Evolutionary conservation across 345 rosid species (phyloP).

Genomic region (Firmiana major): DNA sequence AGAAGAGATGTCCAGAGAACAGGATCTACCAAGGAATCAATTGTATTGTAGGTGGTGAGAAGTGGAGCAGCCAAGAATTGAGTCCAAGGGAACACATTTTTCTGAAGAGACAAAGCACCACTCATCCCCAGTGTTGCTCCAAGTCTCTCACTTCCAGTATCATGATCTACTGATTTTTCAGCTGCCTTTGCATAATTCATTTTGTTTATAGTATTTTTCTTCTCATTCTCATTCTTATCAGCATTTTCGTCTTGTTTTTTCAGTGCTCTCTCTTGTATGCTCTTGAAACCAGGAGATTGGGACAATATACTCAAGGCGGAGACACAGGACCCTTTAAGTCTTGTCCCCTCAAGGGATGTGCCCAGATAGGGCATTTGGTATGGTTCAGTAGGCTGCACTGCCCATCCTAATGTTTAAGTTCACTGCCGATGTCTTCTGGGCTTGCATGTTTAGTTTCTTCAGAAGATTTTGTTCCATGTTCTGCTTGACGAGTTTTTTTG

Average conservation of each 20-base stretch:
- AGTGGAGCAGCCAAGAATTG: conserved; percentile 85
- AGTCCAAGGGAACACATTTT: conserved; percentile 67
- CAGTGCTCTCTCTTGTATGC: conserved; percentile 70
- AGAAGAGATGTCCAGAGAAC: conserved; percentile 76
- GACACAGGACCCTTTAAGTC: conserved; percentile 40
- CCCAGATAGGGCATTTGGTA: conserved; percentile 87
- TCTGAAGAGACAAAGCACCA: conserved; percentile 68
- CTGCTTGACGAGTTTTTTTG: conserved; percentile 65
- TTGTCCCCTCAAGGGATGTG: conserved; percentile 39
- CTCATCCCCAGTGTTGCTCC: conserved; percentile 58
- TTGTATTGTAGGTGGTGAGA: conserved; percentile 65
- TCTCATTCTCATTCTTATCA: conserved; percentile 77
- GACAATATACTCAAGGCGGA: conserved; percentile 86
- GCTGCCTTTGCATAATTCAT: conserved; percentile 73
- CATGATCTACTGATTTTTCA: conserved; percentile 60
- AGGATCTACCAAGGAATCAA: conserved; percentile 76
- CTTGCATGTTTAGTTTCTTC: conserved; percentile 54
- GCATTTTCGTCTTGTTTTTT: conserved; percentile 53
- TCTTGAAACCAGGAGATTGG: conserved; percentile 75
- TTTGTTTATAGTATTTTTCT: conserved; percentile 63
- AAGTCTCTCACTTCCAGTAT: conserved; percentile 39
- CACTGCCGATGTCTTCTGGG: conserved; percentile 63
- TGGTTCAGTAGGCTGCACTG: conserved; percentile 66
- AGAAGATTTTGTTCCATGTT: conserved; percentile 53
- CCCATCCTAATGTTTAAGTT: conserved; percentile 72